A percentile compares a stretch with the other conserved stretches of the same genome.
These are phyloP conservation scores for Suhomyces vadensis DNA, from an alignment of 805 yeast species.

Conservation along the genomic window DNA sequence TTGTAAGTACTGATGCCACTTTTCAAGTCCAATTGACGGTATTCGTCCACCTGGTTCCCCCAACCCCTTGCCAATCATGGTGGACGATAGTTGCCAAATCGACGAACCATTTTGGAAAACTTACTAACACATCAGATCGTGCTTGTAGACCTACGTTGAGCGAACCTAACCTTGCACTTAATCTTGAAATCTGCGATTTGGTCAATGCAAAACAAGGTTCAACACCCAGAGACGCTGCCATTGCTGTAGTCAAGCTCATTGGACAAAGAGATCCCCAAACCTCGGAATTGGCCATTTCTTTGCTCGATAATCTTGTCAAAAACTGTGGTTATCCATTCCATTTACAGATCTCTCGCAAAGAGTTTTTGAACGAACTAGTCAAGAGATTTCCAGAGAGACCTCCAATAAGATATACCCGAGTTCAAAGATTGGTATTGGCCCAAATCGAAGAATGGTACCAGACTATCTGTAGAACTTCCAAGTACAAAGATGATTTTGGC, in stretches of 20 bases:
- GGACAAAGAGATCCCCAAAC: constrained; percentile 84
- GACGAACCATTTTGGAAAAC: constrained; percentile 22
- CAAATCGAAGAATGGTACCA: constrained; percentile 97
- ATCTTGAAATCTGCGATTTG: constrained; percentile 89
- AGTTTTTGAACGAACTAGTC: constrained; percentile 89
- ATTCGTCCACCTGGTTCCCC: constrained; percentile 68
- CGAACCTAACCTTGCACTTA: constrained; percentile 87
- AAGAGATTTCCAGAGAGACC: constrained; percentile 94
- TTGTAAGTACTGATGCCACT: constrained; percentile 30
- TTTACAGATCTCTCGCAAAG: constrained; percentile 90
- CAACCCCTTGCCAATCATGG: no score
- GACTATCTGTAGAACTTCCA: constrained; percentile 85
- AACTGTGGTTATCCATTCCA: constrained; percentile 98
- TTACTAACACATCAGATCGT: constrained; percentile 47
- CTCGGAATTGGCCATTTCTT: constrained; percentile 76
- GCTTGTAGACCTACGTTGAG: constrained; percentile 81
- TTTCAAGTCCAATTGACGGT: constrained; percentile 46
- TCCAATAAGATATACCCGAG: constrained; percentile 77
- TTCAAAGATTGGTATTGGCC: constrained; percentile 81
- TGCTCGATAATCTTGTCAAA: constrained; percentile 88
- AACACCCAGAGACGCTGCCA: constrained; percentile 89
- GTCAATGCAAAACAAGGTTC: constrained; percentile 91
- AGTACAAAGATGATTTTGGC: constrained; percentile 88
- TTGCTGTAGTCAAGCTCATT: constrained; percentile 77
- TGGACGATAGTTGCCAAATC: no score